Base-by-base conservation (phyloP, 169 alveolate genomes). In the Plasmodium inui region DNA sequence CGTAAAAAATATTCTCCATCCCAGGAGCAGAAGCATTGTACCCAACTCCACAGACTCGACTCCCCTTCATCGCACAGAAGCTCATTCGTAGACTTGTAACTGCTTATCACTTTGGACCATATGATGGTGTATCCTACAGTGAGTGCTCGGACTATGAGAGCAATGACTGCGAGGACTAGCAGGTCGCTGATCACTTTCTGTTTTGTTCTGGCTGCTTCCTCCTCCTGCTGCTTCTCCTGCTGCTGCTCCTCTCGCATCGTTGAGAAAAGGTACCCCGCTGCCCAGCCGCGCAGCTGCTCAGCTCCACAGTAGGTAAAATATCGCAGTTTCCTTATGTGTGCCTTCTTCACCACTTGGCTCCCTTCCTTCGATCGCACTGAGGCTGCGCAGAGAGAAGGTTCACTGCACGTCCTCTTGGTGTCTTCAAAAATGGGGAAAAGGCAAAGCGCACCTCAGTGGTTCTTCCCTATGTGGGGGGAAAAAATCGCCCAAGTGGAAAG, bases 1-100 rank as follows among this genome's bases (percentile, higher is more conserved):
- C 93, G 94, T 39, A 96, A 90, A 73, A 96, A 83, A 70, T 96
- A 91, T 74, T 96, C 98, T n/a, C 96, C 96, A 72, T 96, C 98
- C 95, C 95, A 91, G 39, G 72, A 82, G 0, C 92, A 91, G 46
- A 91, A 91, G 9, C 92, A 71, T 28, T 41, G 67, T 73, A 91
- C n/a, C 6, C 50, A 81, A 44, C 71, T 14, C 95, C 95, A 91
- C 39, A 91, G 70, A 28, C 1, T 46, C 6, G 55, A 73, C 1
- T 39, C 26, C n/a, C 73, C 32, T 50, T 37, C 85, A 22, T 39
- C 81, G 57, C 95, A 91, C 61, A 91, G 55, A 9, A 91, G 37
- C 76, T 91, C 85, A 70, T 81, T 71, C 22, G 84, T 91, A 32
- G 57, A 91, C 74, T 91, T 91, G 67, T 91, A 91, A 30, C 53